A percentile compares a stretch with the other conserved stretches of the same genome.
These are phyloP conservation scores for Vicia villosa DNA, from an alignment of 306 rosid species.

Conservation along the genomic window DNA sequence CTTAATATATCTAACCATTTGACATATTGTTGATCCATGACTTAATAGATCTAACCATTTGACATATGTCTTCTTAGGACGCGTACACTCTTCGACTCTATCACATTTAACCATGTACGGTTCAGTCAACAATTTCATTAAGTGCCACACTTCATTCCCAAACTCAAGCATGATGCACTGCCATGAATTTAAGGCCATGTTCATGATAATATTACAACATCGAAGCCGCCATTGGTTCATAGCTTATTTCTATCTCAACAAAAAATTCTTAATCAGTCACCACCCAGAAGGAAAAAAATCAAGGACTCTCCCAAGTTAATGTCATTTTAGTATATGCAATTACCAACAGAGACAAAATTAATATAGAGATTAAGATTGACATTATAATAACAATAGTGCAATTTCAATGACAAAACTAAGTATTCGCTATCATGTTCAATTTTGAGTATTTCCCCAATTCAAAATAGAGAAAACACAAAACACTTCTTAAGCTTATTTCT, in stretches of 20 bases:
- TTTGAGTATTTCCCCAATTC: not conserved
- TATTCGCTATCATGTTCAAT: not conserved
- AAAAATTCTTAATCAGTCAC: not conserved
- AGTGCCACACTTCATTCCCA: not conserved
- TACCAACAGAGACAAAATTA: not conserved
- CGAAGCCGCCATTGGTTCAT: not conserved
- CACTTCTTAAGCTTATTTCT: not conserved
- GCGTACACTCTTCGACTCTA: not conserved
- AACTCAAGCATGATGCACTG: not conserved
- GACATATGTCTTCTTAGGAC: not conserved
- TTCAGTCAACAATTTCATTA: not conserved
- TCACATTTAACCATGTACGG: not conserved
- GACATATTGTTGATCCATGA: not conserved
- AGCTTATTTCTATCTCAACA: not conserved
- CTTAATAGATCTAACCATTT: not conserved
- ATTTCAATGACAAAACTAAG: not conserved
- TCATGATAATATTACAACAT: not conserved
- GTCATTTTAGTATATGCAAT: not conserved
- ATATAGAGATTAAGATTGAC: not conserved
- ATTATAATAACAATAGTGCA: not conserved
- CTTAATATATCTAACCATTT: not conserved
- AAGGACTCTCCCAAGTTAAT: not conserved
- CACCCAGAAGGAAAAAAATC: not conserved
- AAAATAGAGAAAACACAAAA: not conserved
- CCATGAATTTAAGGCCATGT: not conserved